These are phyloP conservation scores for Madurella mycetomatis DNA, from an alignment of 2,329 filamentous ascomycete genomes.

Conservation along the genomic window DNA sequence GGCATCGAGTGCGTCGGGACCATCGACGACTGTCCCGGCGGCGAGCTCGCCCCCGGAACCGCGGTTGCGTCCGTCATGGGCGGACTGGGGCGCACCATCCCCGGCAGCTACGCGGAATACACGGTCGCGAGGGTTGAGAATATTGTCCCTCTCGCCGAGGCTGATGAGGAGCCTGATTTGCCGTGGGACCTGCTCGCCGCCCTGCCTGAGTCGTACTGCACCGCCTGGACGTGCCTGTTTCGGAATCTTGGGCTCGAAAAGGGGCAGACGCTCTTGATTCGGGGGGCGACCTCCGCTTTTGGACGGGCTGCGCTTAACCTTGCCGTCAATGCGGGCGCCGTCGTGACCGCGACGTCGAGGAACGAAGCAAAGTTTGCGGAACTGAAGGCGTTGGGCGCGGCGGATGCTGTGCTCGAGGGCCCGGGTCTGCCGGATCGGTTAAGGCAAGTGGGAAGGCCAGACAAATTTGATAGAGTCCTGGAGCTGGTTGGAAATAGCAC, in stretches of 20 bases:
- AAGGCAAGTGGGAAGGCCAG: slow-evolving; percentile 6
- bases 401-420: slow-evolving; percentile 23
- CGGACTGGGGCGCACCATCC: slow-evolving; percentile 36
- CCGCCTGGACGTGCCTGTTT: slow-evolving; percentile 38
- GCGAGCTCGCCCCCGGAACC: slow-evolving; percentile 31
- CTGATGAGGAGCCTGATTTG: slow-evolving; percentile 19
- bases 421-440: slow-evolving; percentile 20
- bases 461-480: slow-evolving; percentile 35
- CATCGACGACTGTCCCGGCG: slow-evolving; percentile 33
- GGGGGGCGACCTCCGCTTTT: slow-evolving; percentile 39
- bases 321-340: slow-evolving; percentile 28
- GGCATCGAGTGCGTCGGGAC: slow-evolving; percentile 42
- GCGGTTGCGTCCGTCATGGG: slow-evolving; percentile 40
- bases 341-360: slow-evolving; percentile 38
- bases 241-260: slow-evolving; percentile 32
- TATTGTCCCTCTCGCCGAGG: slow-evolving; percentile 27
- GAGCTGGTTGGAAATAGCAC: slow-evolving; percentile 38
- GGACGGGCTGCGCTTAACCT: slow-evolving; percentile 35
- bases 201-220: slow-evolving; percentile 38
- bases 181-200: slow-evolving; percentile 38
- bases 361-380: slow-evolving; percentile 27
- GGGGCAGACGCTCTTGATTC: slow-evolving; percentile 35
- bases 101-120: slow-evolving; percentile 39
- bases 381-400: slow-evolving; percentile 30
- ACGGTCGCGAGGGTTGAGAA: slow-evolving; percentile 33